These are phyloP conservation scores for Tilletia walkeri DNA, from an alignment of 1,284 basidiomycete species.

Conservation along the genomic window DNA sequence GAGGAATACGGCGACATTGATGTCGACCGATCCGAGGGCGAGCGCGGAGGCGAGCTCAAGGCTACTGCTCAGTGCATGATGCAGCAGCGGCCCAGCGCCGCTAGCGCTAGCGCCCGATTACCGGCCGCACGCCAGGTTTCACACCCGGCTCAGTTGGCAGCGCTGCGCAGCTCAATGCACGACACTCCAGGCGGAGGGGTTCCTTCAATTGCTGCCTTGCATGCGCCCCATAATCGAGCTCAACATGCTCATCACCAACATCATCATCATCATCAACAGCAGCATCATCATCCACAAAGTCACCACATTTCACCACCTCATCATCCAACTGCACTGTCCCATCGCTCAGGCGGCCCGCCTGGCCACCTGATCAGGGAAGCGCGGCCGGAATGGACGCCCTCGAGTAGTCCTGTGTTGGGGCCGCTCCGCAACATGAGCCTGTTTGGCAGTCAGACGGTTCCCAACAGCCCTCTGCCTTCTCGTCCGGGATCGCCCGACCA, in stretches of 20 bases:
- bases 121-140: conserved; percentile 11
- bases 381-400: conserved; percentile 46
- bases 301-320: neutral
- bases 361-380: conserved; percentile 14
- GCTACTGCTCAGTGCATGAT: conserved; percentile 19
- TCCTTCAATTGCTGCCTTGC: conserved; percentile 16
- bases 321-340: neutral
- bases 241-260: neutral
- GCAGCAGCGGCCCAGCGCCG: conserved; percentile 10
- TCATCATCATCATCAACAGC: neutral
- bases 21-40: conserved; percentile 25
- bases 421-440: conserved; percentile 53
- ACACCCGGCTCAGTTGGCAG: conserved; percentile 13
- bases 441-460: conserved; percentile 47
- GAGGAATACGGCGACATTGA: conserved; percentile 47
- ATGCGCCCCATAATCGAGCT: conserved; percentile 6
- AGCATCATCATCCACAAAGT: neutral
- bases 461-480: conserved; percentile 48
- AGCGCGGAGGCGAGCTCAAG: conserved; percentile 32
- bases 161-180: conserved; percentile 17
- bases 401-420: conserved; percentile 52
- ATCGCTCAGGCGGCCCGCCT: conserved; percentile 4
- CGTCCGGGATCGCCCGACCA: conserved; percentile 47
- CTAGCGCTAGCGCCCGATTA: neutral
- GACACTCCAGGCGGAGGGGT: conserved; percentile 18